phyloP scores from a whole-genome alignment of 1,139 yeast genomes.

The Candida frijolesensis region DNA sequence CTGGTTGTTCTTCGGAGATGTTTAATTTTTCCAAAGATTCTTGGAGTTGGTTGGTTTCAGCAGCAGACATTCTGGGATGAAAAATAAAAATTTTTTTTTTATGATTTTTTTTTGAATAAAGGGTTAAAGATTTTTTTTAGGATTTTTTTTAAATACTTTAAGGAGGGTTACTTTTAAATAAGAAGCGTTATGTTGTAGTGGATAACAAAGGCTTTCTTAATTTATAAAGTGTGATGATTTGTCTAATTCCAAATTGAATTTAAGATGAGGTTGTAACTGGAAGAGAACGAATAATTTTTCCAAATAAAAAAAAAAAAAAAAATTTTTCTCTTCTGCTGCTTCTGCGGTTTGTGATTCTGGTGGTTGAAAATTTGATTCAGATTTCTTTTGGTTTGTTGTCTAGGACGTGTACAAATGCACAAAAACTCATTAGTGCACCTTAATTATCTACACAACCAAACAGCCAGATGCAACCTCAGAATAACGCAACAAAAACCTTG shows the following conservation, averaged over 20 bases:
- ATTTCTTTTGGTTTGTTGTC: background rate
- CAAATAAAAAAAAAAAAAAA: background rate
- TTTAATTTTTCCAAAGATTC: constrained; percentile 59
- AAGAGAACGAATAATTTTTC: background rate
- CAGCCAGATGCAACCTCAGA: too few species aligned
- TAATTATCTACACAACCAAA: too few species aligned
- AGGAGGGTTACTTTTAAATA: constrained; percentile 6
- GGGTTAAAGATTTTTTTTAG: constrained; percentile 10
- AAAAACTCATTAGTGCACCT: background rate
- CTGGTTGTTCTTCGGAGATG: constrained; percentile 28
- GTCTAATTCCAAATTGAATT: constrained; percentile 5
- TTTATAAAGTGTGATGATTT: constrained; percentile 7
- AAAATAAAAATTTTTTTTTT: constrained; percentile 10
- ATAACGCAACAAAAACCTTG: too few species aligned
- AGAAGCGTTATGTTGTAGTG: constrained; percentile 2
- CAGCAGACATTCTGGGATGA: constrained; percentile 44
- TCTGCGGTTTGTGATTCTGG: background rate
- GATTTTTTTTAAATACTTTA: constrained; percentile 9
- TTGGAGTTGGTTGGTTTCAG: constrained; percentile 52
- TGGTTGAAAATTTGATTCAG: background rate
- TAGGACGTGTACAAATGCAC: background rate
- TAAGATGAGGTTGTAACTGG: constrained; percentile 6
- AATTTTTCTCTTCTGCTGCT: background rate
- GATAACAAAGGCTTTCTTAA: constrained; percentile 6
- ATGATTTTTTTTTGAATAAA: constrained; percentile 10